phyloP scores from a whole-genome alignment of 2,329 filamentous ascomycete species.

The Delphinella strobiligena region DNA sequence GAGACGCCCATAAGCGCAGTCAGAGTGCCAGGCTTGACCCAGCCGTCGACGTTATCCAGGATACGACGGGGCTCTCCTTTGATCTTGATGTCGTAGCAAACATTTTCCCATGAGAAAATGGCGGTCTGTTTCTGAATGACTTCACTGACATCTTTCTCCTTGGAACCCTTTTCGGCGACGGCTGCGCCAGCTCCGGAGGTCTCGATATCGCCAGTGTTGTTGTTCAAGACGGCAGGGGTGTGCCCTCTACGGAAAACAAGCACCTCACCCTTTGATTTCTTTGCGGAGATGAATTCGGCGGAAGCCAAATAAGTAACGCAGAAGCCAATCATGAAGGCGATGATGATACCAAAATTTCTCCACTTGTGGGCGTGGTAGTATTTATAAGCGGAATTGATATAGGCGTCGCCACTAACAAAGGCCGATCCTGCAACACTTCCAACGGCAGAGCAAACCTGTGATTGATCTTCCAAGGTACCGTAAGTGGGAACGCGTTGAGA shows the following conservation, averaged over 20 bases:
- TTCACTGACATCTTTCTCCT: constrained; percentile 27
- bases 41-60: constrained; percentile 77
- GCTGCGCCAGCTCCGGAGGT: constrained; percentile 19
- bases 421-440: constrained; percentile 27
- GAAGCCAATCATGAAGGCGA: constrained; percentile 32
- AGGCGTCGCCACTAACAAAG: constrained; percentile 27
- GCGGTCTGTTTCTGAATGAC: constrained; percentile 53
- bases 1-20: constrained; percentile 87
- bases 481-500: constrained; percentile 33
- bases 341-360: constrained; percentile 35
- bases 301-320: constrained; percentile 31
- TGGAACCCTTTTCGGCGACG: constrained; percentile 23
- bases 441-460: constrained; percentile 28
- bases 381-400: constrained; percentile 19
- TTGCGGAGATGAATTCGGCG: constrained; percentile 34
- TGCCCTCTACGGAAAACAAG: constrained; percentile 37
- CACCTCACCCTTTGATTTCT: constrained; percentile 41
- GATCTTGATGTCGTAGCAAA: constrained; percentile 71
- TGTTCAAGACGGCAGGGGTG: constrained; percentile 38
- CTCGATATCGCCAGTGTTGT: constrained; percentile 30
- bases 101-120: constrained; percentile 75
- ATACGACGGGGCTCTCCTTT: constrained; percentile 65
- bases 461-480: constrained; percentile 16
- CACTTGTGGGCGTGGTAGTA: constrained; percentile 31
- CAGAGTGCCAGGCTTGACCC: constrained; percentile 84